These are phyloP conservation scores for Middelhovenomyces tepae DNA, from an alignment of 805 yeast genomes.

Conservation along the genomic window DNA sequence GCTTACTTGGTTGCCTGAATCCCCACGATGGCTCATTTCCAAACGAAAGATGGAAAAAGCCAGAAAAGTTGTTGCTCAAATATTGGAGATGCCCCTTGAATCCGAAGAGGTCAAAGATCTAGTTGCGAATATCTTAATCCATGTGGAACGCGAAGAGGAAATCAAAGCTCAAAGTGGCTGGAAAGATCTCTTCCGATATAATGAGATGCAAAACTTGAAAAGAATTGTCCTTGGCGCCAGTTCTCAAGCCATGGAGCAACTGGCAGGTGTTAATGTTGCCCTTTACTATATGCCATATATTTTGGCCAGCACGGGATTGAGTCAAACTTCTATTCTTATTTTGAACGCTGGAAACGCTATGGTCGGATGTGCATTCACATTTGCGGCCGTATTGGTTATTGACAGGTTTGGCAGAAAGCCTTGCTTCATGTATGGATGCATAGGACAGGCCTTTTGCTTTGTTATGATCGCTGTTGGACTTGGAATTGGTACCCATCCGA, in stretches of 20 bases:
- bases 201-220: slow-evolving; percentile 20
- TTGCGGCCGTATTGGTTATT: neutral
- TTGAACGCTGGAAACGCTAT: too few species aligned
- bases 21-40: slow-evolving; percentile 72
- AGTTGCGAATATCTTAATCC: neutral
- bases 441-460: slow-evolving; percentile 8
- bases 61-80: slow-evolving; percentile 41
- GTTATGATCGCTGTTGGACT: slow-evolving; percentile 7
- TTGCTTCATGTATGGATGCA: slow-evolving; percentile 2
- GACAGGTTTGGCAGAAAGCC: slow-evolving; percentile 1
- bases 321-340: too few species aligned
- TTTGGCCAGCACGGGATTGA: too few species aligned
- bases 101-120: neutral
- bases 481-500: slow-evolving; percentile 6
- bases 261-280: slow-evolving; percentile 64
- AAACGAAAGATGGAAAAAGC: slow-evolving; percentile 50
- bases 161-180: neutral
- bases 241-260: slow-evolving; percentile 60
- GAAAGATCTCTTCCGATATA: neutral
- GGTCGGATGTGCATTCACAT: slow-evolving; percentile 3
- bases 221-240: slow-evolving; percentile 53
- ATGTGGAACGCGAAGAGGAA: slow-evolving; percentile 17
- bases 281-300: slow-evolving; percentile 54
- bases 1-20: slow-evolving; percentile 61
- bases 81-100: slow-evolving; percentile 14